Evolutionary conservation across 176 grass and related monocot species (phyloP).

Genomic region (Leersia perrieri): DNA sequence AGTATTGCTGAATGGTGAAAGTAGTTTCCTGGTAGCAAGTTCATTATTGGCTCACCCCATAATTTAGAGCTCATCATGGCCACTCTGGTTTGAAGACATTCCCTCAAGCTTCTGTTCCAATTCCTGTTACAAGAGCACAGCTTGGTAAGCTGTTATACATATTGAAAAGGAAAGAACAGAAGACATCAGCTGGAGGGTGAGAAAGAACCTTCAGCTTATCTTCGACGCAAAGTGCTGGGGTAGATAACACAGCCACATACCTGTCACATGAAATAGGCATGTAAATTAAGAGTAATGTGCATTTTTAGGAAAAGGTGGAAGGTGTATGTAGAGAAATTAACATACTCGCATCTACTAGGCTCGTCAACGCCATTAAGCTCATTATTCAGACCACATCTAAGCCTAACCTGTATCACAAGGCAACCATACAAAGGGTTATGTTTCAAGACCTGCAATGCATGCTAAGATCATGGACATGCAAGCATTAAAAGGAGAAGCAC

Average conservation of each 20-base stretch:
- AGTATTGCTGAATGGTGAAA: conserved; percentile 22
- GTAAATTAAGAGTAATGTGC: neutral
- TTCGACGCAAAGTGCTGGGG: conserved; percentile 67
- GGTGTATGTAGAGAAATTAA: neutral
- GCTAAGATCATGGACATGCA: neutral
- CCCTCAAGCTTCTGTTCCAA: conserved; percentile 64
- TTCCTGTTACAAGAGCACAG: conserved; percentile 57
- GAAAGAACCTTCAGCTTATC: conserved; percentile 74
- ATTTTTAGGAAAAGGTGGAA: conserved; percentile 6
- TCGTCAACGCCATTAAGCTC: conserved; percentile 81
- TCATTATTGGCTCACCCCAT: neutral
- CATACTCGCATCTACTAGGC: conserved; percentile 99
- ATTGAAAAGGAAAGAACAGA: neutral
- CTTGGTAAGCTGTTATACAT: conserved; percentile 24
- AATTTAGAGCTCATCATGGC: conserved; percentile 76
- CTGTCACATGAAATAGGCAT: conserved; percentile 38
- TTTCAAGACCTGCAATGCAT: neutral
- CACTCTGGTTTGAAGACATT: conserved; percentile 37
- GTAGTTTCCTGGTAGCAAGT: conserved; percentile 24
- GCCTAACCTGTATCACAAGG: conserved; percentile 60
- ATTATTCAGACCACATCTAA: conserved; percentile 86
- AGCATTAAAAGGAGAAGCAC: conserved; percentile 31
- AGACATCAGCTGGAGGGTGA: neutral
- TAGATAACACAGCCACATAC: conserved; percentile 79
- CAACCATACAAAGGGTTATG: neutral